Base-by-base conservation (phyloP, 2,329 filamentous ascomycete genomes). In the Colletotrichum sp. region DNA sequence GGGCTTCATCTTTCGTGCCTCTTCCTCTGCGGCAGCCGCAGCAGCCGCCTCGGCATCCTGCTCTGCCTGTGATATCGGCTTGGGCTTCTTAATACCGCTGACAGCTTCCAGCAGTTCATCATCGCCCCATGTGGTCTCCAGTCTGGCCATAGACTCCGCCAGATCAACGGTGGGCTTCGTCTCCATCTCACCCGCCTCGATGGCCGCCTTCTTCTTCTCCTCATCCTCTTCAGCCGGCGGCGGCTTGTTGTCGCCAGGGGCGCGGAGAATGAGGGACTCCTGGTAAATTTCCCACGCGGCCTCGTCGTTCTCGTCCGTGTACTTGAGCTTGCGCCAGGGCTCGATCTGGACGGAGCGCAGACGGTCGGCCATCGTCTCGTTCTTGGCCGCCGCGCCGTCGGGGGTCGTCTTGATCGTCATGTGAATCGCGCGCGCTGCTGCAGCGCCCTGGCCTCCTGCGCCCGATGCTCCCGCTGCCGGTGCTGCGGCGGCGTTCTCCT, bases 331-430 rank as follows among this genome's bases (percentile, higher is more conserved):
- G 78, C 92, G 91, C 97, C 97, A 99, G 72, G 89, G 87, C 83
- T 99, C 96, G 68, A 92, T 91, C 86, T 97, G 94, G 58, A 97
- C 95, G 60, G 89, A 87, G 79, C 94, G 92, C 78, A 98, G 90
- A 34, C 95, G 92, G 81, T 94, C 90, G 77, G 91, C 93, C 88
- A 94, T 97, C 43, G 92, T 96, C 78, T 94, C 91, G 28, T 91
- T 92, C 15, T 91, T 88, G 71, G 91, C 88, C 16, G 90, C 87
- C 67, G 94, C 93, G 71, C 92, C 92, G 79, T 94, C 92, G 62
- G 92, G 91, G 3, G 92, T 91, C 48, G 93, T 92, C 87, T 97
- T 98, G 81, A 97, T 93, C 34, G 95, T 95, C 87, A 98, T 95
- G 84, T 97, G 94, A 80, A 98, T 95, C 18, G 95, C 93, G 77